Percentiles rank a stretch among this genome's conserved stretches.
phyloP scores from a whole-genome alignment of 768 basidiomycete genomes.

The Russula vinacea region DNA sequence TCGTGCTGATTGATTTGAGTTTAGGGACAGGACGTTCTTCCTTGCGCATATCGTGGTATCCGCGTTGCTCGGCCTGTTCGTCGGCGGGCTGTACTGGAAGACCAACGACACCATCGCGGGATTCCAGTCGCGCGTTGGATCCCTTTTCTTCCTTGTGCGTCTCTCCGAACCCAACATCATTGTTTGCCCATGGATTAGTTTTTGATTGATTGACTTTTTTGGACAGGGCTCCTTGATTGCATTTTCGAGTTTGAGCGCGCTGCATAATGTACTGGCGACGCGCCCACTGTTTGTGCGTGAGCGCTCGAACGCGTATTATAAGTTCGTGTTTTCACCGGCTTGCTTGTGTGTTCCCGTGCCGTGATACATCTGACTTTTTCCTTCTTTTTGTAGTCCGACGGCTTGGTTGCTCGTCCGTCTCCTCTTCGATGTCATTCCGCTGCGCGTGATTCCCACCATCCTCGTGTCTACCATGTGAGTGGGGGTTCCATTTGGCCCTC shows the following conservation, averaged over 20 bases:
- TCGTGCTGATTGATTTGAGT: constrained; percentile 15
- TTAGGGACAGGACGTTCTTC: constrained; percentile 80
- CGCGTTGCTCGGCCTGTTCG: constrained; percentile 77
- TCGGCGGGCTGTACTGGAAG: constrained; percentile 84
- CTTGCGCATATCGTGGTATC: constrained; percentile 73
- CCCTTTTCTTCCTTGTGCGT: constrained; percentile 84
- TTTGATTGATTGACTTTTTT: neutral
- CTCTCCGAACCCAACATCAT: no score
- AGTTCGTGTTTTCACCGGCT: constrained; percentile 46
- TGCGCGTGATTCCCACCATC: constrained; percentile 86
- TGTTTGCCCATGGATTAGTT: neutral
- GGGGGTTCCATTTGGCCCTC: neutral
- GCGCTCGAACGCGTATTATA: constrained; percentile 80
- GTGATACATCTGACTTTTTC: constrained; percentile 9
- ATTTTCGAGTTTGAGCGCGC: constrained; percentile 84
- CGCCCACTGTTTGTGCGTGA: constrained; percentile 88
- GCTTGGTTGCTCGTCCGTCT: constrained; percentile 89
- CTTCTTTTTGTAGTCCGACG: constrained; percentile 54
- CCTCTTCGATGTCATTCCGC: constrained; percentile 84
- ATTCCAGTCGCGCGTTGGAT: constrained; percentile 92
- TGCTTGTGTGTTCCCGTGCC: neutral
- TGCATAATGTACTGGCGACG: constrained; percentile 83
- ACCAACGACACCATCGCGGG: constrained; percentile 82
- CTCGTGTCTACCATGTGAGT: constrained; percentile 79
- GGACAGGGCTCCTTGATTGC: constrained; percentile 81